Base-by-base conservation (phyloP, 495 filamentous ascomycete genomes). In the Immersiella caudata region DNA sequence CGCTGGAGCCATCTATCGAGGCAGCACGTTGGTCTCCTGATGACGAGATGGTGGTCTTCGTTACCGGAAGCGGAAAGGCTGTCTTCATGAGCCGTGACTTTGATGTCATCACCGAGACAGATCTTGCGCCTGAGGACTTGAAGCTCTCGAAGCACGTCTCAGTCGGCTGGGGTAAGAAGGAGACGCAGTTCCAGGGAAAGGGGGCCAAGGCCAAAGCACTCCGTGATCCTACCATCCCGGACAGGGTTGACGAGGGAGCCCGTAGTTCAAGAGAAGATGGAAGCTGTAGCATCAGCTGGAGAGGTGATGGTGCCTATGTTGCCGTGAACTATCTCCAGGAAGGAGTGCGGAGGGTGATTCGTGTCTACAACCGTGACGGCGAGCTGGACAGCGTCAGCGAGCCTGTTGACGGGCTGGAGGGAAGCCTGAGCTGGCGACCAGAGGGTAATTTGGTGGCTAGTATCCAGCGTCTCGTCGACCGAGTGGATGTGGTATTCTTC, bases 121-220 rank as follows among this genome's bases (percentile, higher is more conserved):
- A 82, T 14, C 88, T 97, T 70, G 84, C 85, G 4, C 71, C 80
- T 4, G 90, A 93, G 25, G 95, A 99, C 77, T 81, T 97, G 63
- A 89, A 93, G 72, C 85, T 87, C 1, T 98, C 95, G 0, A 93
- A 91, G 75, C 95, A 99, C 85, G 95, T 99, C 52, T 97, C 93
- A 21, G 95, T 99, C 24, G 95, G 95, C 61, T 99, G 95, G 95
- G 95, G 95, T 67, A 98, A 98, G 82, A 89, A 90, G 74, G 95
- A 99, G 78, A 99, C 95, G 6, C 95, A 99, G 79, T 99, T 99
- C 73, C 91, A 97, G 74, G 95, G 95, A 59, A 93, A 92, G 74
- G 88, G 93, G 72, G 95, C 94, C 40, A 95, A 93, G 76, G 92
- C 93, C 49, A 95, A 93, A 75, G 91, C 91, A 29, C 84, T 98